phyloP scores from a whole-genome alignment of 306 rosid species.

The Malus orientalis region DNA sequence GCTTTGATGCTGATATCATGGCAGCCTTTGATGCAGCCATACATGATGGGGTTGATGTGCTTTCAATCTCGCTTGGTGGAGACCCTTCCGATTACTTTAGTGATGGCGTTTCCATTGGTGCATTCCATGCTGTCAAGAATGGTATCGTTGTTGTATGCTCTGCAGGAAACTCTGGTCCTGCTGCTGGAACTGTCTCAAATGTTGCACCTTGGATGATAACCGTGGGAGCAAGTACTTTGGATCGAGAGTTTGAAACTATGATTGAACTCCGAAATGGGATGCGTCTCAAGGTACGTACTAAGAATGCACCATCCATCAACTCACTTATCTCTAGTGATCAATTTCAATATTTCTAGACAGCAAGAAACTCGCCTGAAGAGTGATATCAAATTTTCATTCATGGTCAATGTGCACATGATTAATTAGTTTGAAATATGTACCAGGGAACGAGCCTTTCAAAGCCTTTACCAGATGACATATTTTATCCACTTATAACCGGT shows the following conservation, averaged over 20 bases:
- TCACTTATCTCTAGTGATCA: background rate
- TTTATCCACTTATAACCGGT: slow-evolving; percentile 49
- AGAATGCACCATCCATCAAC: background rate
- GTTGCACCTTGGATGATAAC: slow-evolving; percentile 70
- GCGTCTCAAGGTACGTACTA: slow-evolving; percentile 22
- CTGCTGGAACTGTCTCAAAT: slow-evolving; percentile 26
- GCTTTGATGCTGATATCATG: slow-evolving; percentile 55
- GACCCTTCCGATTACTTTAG: background rate
- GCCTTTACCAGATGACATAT: slow-evolving; percentile 25
- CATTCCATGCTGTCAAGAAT: slow-evolving; percentile 56
- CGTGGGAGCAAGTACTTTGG: slow-evolving; percentile 68
- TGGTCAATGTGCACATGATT: background rate
- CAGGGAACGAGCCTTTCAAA: slow-evolving; percentile 54
- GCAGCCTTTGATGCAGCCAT: slow-evolving; percentile 60
- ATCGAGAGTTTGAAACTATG: slow-evolving; percentile 34
- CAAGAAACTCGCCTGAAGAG: background rate
- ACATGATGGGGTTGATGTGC: slow-evolving; percentile 61
- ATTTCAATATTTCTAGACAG: background rate
- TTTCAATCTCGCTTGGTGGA: slow-evolving; percentile 58
- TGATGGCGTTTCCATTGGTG: slow-evolving; percentile 36
- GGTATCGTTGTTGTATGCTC: slow-evolving; percentile 47
- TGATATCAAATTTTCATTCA: background rate
- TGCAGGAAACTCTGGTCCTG: slow-evolving; percentile 67
- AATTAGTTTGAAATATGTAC: background rate
- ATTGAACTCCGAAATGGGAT: slow-evolving; percentile 47